Percentiles rank a stretch among this genome's conserved stretches.
These are phyloP conservation scores for Penicillium sp. DNA, from an alignment of 2,329 filamentous ascomycete species.

Conservation along the genomic window DNA sequence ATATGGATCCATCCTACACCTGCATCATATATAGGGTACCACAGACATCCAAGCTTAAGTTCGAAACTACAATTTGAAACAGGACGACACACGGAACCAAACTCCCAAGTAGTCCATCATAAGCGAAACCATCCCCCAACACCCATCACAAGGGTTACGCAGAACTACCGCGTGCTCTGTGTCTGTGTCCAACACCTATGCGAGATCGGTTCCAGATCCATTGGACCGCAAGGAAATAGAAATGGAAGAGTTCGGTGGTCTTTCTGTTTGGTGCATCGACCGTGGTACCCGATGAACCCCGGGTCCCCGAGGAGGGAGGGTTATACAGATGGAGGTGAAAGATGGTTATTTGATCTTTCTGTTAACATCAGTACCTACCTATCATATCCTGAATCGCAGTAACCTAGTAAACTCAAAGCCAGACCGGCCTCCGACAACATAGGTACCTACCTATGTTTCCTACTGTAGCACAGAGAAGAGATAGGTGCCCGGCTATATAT, in stretches of 20 bases:
- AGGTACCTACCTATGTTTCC: too few species aligned
- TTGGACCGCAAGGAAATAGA: not conserved
- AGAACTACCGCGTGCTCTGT: conserved; percentile 2
- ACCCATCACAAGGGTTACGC: not conserved
- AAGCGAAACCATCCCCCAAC: not conserved
- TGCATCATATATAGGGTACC: too few species aligned
- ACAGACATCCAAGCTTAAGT: not conserved
- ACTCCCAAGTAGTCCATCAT: not conserved
- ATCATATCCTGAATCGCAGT: too few species aligned
- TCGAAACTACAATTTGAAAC: too few species aligned
- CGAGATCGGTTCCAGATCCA: conserved; percentile 5
- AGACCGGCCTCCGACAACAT: too few species aligned
- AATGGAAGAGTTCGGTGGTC: not conserved
- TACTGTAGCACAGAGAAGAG: too few species aligned
- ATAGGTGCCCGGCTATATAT: too few species aligned
- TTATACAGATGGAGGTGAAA: too few species aligned
- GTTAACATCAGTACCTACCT: too few species aligned
- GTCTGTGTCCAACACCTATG: not conserved
- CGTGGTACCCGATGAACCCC: not conserved
- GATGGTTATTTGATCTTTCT: too few species aligned
- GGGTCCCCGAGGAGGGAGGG: not conserved
- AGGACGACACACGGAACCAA: not conserved
- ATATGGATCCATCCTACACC: too few species aligned
- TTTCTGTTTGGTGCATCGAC: not conserved
- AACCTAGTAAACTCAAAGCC: too few species aligned